Evolutionary conservation across 495 filamentous ascomycete species (phyloP).

Genomic region (Aspergillus nidulans): DNA sequence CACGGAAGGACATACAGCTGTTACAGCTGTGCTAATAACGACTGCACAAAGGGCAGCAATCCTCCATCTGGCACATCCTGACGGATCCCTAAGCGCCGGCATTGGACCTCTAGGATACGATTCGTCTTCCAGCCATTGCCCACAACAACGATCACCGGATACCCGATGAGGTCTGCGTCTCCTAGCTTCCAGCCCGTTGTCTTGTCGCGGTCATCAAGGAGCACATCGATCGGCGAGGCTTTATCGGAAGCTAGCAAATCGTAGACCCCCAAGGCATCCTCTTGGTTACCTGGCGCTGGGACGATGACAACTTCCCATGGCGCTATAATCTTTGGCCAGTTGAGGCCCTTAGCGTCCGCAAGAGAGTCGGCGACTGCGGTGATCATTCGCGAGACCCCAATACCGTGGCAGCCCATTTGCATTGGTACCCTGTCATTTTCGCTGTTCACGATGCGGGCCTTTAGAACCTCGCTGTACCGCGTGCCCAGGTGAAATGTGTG

Average conservation of each 20-base stretch:
- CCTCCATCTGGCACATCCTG: constrained; percentile 43
- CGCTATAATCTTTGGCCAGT: constrained; percentile 83
- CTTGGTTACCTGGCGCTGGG: constrained; percentile 43
- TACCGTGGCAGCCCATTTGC: constrained; percentile 95
- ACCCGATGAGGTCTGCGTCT: constrained; percentile 86
- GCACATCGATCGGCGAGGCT: constrained; percentile 45
- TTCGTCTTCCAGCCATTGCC: constrained; percentile 68
- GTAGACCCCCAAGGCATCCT: constrained; percentile 54
- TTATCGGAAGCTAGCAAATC: constrained; percentile 41
- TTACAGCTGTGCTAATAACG: constrained; percentile 41
- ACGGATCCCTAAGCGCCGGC: constrained; percentile 52
- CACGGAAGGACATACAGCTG: not conserved
- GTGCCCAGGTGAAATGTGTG: constrained; percentile 95
- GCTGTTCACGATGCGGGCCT: constrained; percentile 52
- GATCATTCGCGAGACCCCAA: constrained; percentile 88
- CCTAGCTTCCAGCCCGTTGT: constrained; percentile 75
- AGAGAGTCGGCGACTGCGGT: constrained; percentile 74
- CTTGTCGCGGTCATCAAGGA: constrained; percentile 73
- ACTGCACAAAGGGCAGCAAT: constrained; percentile 34
- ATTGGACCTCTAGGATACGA: constrained; percentile 69
- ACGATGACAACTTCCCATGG: constrained; percentile 79
- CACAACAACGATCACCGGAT: constrained; percentile 74
- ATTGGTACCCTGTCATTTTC: constrained; percentile 46
- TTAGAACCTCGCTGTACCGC: constrained; percentile 73
- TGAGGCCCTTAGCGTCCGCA: constrained; percentile 70